Conservation (phyloP, 345 rosid species). For the Pistacia vera region DNA sequence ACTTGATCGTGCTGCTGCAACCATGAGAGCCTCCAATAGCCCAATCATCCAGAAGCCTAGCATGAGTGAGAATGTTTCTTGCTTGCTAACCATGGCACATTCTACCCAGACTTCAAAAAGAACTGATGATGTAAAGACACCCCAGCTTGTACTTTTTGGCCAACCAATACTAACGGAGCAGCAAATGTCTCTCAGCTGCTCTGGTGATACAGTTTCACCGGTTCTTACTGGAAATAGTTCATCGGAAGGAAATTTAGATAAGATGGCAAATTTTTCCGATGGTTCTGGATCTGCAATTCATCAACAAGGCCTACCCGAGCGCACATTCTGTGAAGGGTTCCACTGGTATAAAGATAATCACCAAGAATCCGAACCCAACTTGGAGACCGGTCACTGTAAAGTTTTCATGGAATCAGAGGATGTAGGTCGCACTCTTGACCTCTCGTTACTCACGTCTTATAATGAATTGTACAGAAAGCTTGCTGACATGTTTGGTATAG, state of each 20-base stretch:
- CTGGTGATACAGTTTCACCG: slow-evolving; percentile 36
- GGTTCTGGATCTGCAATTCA: slow-evolving; percentile 40
- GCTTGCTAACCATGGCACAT: slow-evolving; percentile 52
- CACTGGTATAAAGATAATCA: no score
- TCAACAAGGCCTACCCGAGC: slow-evolving; percentile 35
- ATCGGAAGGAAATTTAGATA: slow-evolving; percentile 37
- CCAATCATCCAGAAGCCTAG: slow-evolving; percentile 37
- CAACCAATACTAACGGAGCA: slow-evolving; percentile 53
- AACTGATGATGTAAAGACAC: slow-evolving; percentile 37
- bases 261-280: slow-evolving; percentile 30
- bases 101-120: slow-evolving; percentile 42
- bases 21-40: slow-evolving; percentile 31
- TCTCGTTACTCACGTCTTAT: slow-evolving; percentile 44
- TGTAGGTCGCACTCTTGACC: no score
- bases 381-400: slow-evolving; percentile 35
- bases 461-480: slow-evolving; percentile 48
- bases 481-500: slow-evolving; percentile 48
- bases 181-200: slow-evolving; percentile 46
- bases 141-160: slow-evolving; percentile 65
- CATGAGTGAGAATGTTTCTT: slow-evolving; percentile 41
- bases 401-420: no score
- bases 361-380: slow-evolving; percentile 32
- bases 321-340: slow-evolving; percentile 3
- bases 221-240: slow-evolving; percentile 35
- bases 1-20: slow-evolving; percentile 37